Base-by-base conservation (phyloP, 2,329 filamentous ascomycete genomes). In the Diaporthe eres region DNA sequence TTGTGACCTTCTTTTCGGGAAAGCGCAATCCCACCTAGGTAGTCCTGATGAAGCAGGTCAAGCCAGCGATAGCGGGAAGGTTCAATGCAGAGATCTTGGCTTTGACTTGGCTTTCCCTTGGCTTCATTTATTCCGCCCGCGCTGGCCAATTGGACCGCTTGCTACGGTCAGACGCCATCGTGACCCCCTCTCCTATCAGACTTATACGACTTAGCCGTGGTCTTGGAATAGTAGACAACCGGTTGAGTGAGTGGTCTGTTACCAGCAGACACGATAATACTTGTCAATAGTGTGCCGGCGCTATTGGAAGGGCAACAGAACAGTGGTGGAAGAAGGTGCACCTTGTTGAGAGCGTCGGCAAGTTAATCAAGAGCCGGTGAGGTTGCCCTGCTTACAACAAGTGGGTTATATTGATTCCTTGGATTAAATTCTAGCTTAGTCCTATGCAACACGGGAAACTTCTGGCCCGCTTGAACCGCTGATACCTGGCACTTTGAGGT, bases 81-180 rank as follows among this genome's bases (percentile, higher is more conserved):
- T 55, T 70, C 34, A 55, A 42, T 70, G 34, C 34, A 70, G 49
- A 55, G 49, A 70, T 70, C 65, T 70, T 70, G 65, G 65, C 65
- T 70, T 70, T 70, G 65, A 70, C 65, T 70, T 70, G 65, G 65
- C 65, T 70, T 70, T 55, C 22, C 15, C 65, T 70, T 70, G 65
- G 65, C 65, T 55, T 70, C 49, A 55, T 70, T 28, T 55, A 70
- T 70, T 22, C 65, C 49, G 47, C 47, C 65, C 34, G 34, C 22
- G 5, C 51, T 42, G 34, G 22, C 65, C 65, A 70, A 70, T 70
- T 55, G 65, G 49, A 39, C 34, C 13, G 4, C 65, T 31, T 4
- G n/a, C 15, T 22, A 25, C 49, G 4, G 9, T 31, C 15, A 53
- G 49, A 42, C 65, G 65, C 65, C 65, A 70, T 70, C 49, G 22